Evolutionary conservation across 495 filamentous ascomycete genomes (phyloP).

Genomic region (Aspergillus baeticus): DNA sequence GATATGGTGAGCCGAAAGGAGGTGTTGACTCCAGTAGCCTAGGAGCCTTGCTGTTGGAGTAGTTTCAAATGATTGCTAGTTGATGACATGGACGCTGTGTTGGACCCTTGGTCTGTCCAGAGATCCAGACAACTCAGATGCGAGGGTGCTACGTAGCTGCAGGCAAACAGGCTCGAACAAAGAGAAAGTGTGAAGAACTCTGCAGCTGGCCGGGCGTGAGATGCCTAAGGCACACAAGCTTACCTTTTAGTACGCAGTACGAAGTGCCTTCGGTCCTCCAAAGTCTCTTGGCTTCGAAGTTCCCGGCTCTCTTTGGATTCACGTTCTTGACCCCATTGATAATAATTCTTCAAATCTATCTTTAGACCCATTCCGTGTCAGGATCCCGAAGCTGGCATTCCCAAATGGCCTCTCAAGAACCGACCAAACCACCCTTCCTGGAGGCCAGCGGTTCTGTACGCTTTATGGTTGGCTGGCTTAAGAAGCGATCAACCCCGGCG

Average conservation of each 20-base stretch:
- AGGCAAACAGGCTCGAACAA: background rate
- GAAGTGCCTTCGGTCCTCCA: no score
- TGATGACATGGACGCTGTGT: no score
- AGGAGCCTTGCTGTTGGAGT: no score
- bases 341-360: slow-evolving; percentile 1
- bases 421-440: background rate
- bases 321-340: background rate
- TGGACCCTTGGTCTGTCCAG: background rate
- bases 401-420: background rate
- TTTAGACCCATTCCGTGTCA: slow-evolving; percentile 4
- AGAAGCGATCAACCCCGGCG: slow-evolving; percentile 35
- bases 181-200: background rate
- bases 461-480: slow-evolving; percentile 31
- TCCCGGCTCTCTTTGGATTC: background rate
- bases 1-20: no score
- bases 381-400: background rate
- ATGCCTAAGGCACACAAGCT: background rate
- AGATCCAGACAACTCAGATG: background rate
- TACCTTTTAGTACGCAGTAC: no score
- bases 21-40: no score
- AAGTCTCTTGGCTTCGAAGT: background rate
- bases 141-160: background rate
- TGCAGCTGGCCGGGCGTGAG: background rate
- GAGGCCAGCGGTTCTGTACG: slow-evolving; percentile 30
- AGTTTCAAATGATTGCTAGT: no score